Percentiles rank a stretch among this genome's conserved stretches.
Evolutionary conservation across 2,329 filamentous ascomycete species (phyloP).

Genomic region (Alternaria brassicae): DNA sequence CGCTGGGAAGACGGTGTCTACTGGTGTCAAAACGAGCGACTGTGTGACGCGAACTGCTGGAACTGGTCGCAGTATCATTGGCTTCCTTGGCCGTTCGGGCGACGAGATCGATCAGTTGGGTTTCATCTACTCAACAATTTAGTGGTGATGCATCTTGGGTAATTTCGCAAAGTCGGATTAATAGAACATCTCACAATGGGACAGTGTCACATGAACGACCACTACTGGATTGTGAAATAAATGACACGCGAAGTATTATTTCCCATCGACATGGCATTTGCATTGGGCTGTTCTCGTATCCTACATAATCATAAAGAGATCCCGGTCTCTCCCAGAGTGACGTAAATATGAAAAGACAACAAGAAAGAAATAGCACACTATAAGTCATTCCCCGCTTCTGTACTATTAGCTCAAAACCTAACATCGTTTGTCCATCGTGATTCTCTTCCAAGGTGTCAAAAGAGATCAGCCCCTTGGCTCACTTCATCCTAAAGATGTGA

Average conservation of each 20-base stretch:
- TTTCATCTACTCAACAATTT: slow-evolving; percentile 36
- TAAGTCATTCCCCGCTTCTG: too few relatives aligned
- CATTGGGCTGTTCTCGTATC: background rate
- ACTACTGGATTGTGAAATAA: background rate
- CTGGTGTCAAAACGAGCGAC: slow-evolving; percentile 57
- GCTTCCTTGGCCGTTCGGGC: slow-evolving; percentile 60
- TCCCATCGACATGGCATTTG: background rate
- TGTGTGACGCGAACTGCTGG: slow-evolving; percentile 59
- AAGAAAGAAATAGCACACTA: background rate
- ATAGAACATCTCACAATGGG: background rate
- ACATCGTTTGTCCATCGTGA: background rate
- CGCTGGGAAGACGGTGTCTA: slow-evolving; percentile 54
- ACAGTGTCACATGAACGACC: background rate
- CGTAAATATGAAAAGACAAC: background rate
- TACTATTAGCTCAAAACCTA: background rate
- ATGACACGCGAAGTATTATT: background rate
- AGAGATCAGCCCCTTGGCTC: background rate
- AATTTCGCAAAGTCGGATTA: background rate
- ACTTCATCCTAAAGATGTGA: background rate
- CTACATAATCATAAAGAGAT: background rate
- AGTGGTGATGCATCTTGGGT: background rate
- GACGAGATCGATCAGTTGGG: slow-evolving; percentile 65
- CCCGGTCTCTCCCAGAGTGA: background rate
- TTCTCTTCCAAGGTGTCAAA: background rate
- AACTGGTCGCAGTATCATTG: slow-evolving; percentile 61